Conservation (phyloP, 192 early-diverging fungal species). For the Backusella circina region DNA sequence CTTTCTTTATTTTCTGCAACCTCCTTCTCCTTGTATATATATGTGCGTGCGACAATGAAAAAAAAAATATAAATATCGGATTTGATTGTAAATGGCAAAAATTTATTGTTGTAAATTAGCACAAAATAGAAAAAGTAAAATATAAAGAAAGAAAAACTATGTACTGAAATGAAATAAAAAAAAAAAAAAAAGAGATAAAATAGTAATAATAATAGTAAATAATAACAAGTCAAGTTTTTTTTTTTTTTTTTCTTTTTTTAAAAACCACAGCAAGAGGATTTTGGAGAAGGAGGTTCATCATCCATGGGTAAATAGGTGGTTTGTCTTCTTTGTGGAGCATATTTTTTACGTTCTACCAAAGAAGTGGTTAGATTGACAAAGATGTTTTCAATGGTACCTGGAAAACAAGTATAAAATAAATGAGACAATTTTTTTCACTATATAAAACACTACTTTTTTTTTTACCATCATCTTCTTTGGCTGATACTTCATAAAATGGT, state of each 20-base stretch:
- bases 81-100: background rate
- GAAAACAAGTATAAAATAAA: background rate
- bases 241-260: too few relatives aligned
- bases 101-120: background rate
- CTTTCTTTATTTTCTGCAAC: background rate
- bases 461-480: slow-evolving; percentile 68
- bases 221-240: background rate
- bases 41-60: background rate
- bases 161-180: slow-evolving; percentile 5
- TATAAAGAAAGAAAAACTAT: background rate
- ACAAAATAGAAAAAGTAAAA: background rate
- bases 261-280: slow-evolving; percentile 20
- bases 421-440: background rate
- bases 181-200: background rate
- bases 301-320: slow-evolving; percentile 15
- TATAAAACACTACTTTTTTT: background rate
- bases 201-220: background rate
- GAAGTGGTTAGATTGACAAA: slow-evolving; percentile 49
- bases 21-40: background rate
- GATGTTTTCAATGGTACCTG: slow-evolving; percentile 48
- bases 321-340: slow-evolving; percentile 16
- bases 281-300: slow-evolving; percentile 12
- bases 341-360: slow-evolving; percentile 38
- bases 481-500: slow-evolving; percentile 66
- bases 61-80: background rate